Evolutionary conservation across 805 yeast genomes (phyloP), one percentile per base, ranked within the genome.

Genomic region (Zygosaccharomyces kombuchaensis): DNA sequence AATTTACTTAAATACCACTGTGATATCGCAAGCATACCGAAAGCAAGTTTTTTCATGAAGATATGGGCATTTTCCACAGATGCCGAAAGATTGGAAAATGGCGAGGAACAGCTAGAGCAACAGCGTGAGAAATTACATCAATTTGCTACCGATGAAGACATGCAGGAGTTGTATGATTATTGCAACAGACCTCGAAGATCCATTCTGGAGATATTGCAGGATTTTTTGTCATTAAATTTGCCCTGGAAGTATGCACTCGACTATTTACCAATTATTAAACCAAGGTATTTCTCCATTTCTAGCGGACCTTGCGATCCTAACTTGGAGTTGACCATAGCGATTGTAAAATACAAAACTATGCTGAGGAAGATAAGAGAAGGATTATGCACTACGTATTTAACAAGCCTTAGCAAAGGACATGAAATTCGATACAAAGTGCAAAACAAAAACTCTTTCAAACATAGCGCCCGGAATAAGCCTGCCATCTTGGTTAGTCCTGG

Each of bases 111-210:
- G 45, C 45, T 65, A 29, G 77, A 76, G 45, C 71, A 91, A 46
- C 97, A 91, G 56, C 68, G 71, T 29, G 93, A 82, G 41, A 86
- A 87, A 57, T 70, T 93, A 37, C 68, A 69, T 41, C 96, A 93
- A 55, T 86, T 93, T 56, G 77, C 84, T 8, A 69, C 76, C 8
- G 72, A 81, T 40, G 83, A 83, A 36, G 88, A 86, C 41, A 76
- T 84, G 43, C 89, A 91, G 60, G 96, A 87, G 44, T 66, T 90
- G 36, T 91, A 81, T 62, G 82, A 91, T 63, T 93, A 93, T 64
- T 95, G 95, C n/a, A 86, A 88, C 60, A 71, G 98, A 48, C 97
- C 98, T 4, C 74, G 96, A 52, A 66, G 99, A 53, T 88, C 96
- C 40, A 76, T 90, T 3, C 60, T 89, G 17, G 99, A 93, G 62